These are phyloP conservation scores for Porpolomopsis calyptriformis DNA, from an alignment of 768 basidiomycete species.

Conservation along the genomic window DNA sequence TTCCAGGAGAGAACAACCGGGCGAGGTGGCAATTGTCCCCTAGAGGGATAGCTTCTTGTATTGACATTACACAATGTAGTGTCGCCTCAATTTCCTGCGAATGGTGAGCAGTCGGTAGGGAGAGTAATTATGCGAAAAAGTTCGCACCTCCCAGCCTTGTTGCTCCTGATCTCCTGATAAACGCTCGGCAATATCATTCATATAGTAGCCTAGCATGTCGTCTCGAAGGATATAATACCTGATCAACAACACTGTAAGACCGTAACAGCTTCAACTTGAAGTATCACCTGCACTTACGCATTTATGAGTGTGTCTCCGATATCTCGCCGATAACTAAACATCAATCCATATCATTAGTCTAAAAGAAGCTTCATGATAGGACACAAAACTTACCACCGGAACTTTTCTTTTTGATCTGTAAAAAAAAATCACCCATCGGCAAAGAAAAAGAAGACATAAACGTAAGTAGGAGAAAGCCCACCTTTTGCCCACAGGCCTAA, in stretches of 20 bases:
- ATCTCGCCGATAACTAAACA: conserved; percentile 64
- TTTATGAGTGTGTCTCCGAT: conserved; percentile 84
- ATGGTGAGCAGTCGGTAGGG: not conserved
- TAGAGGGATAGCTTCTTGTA: conserved; percentile 74
- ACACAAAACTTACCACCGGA: conserved; percentile 49
- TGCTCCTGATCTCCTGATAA: conserved; percentile 33
- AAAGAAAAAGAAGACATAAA: conserved; percentile 2
- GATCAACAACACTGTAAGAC: conserved; percentile 7
- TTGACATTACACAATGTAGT: conserved; percentile 73
- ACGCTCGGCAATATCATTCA: conserved; percentile 49
- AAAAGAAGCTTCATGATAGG: not conserved
- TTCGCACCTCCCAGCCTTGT: conserved; percentile 64
- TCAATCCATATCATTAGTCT: not conserved
- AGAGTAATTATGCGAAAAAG: not conserved
- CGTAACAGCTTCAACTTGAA: not conserved
- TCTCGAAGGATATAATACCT: conserved; percentile 83
- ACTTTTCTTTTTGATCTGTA: conserved; percentile 71
- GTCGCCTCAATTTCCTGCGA: conserved; percentile 75
- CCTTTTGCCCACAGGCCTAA: conserved; percentile 58
- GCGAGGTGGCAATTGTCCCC: conserved; percentile 42
- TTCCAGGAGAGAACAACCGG: conserved; percentile 59
- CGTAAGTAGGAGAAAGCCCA: conserved; percentile 20
- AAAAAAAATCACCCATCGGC: conserved; percentile 1
- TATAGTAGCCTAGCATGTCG: conserved; percentile 66
- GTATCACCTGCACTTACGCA: conserved; percentile 42